Evolutionary conservation across 2,329 filamentous ascomycete genomes (phyloP).

Genomic region (Venturia effusa): DNA sequence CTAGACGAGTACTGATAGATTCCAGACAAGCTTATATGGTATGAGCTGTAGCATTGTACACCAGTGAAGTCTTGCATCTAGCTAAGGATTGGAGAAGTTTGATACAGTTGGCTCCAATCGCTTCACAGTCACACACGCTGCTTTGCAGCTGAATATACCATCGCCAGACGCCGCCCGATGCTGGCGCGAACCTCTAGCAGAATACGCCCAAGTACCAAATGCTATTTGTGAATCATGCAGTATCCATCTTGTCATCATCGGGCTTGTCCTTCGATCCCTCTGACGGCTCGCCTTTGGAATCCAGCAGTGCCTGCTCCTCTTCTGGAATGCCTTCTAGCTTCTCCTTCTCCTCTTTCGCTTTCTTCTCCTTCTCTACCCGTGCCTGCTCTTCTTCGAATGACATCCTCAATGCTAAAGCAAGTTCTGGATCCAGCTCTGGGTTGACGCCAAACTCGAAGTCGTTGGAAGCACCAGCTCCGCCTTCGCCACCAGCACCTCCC

Average conservation of each 20-base stretch:
- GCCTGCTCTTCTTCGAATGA: slow-evolving; percentile 98
- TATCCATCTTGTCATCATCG: slow-evolving; percentile 70
- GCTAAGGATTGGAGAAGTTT: background rate
- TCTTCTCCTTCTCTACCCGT: slow-evolving; percentile 75
- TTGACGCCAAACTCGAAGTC: slow-evolving; percentile 86
- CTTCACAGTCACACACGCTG: background rate
- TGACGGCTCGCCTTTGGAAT: slow-evolving; percentile 54
- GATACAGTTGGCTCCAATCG: background rate
- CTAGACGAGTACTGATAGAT: background rate
- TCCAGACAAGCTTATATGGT: background rate
- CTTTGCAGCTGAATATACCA: slow-evolving; percentile 3
- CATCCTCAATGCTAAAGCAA: slow-evolving; percentile 91
- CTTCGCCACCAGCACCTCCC: slow-evolving; percentile 30
- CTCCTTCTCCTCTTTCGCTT: slow-evolving; percentile 61
- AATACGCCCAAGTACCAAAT: background rate
- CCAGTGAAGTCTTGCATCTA: background rate
- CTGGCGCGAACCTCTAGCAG: slow-evolving; percentile 1
- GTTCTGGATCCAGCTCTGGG: slow-evolving; percentile 80
- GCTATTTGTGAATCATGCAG: slow-evolving; percentile 42
- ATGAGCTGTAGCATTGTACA: background rate
- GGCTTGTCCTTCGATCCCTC: slow-evolving; percentile 37
- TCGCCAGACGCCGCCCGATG: slow-evolving; percentile 8
- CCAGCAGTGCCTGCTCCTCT: slow-evolving; percentile 50
- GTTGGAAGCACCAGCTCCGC: slow-evolving; percentile 39
- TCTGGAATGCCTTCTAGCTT: slow-evolving; percentile 73